phyloP scores from a whole-genome alignment of 345 rosid genomes.

The Citrus inodora region DNA sequence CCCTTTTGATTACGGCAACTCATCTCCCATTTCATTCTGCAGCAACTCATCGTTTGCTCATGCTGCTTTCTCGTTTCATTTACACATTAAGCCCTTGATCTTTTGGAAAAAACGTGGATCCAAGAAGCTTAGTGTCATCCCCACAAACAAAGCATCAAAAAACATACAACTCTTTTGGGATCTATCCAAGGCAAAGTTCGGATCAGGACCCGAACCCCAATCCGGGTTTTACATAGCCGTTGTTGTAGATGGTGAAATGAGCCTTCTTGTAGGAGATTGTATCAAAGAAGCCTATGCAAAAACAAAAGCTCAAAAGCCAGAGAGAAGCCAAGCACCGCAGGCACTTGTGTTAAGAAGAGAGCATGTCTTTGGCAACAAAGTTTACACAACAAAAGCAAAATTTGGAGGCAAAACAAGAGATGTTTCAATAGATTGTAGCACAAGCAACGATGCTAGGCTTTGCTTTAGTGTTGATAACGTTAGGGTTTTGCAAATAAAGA shows the following conservation, averaged over 20 bases:
- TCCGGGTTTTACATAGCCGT: conserved; percentile 83
- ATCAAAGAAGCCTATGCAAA: conserved; percentile 55
- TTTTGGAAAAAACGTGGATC: conserved; percentile 87
- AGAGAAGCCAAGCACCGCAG: conserved; percentile 31
- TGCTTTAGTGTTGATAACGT: conserved; percentile 52
- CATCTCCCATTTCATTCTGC: conserved; percentile 44
- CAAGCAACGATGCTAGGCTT: conserved; percentile 58
- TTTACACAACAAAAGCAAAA: conserved; percentile 59
- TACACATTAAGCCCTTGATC: conserved; percentile 57
- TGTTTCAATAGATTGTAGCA: conserved; percentile 64
- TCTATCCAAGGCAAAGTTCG: conserved; percentile 67
- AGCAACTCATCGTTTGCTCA: conserved; percentile 33
- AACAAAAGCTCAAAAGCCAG: conserved; percentile 38
- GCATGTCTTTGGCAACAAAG: conserved; percentile 65
- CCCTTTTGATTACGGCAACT: conserved; percentile 35
- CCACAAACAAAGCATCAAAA: conserved; percentile 14
- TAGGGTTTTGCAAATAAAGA: conserved; percentile 64
- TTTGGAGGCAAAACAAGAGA: conserved; percentile 72
- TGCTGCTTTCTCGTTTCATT: conserved; percentile 58
- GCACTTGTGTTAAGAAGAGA: conserved; percentile 66
- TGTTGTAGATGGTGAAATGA: conserved; percentile 61
- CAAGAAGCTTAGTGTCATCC: conserved; percentile 29
- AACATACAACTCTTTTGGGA: conserved; percentile 68
- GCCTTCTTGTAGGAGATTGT: conserved; percentile 73
- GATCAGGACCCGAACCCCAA: conserved; percentile 76